phyloP scores from a whole-genome alignment of 352 stramenopile species.

The Aphanomyces astaci region DNA sequence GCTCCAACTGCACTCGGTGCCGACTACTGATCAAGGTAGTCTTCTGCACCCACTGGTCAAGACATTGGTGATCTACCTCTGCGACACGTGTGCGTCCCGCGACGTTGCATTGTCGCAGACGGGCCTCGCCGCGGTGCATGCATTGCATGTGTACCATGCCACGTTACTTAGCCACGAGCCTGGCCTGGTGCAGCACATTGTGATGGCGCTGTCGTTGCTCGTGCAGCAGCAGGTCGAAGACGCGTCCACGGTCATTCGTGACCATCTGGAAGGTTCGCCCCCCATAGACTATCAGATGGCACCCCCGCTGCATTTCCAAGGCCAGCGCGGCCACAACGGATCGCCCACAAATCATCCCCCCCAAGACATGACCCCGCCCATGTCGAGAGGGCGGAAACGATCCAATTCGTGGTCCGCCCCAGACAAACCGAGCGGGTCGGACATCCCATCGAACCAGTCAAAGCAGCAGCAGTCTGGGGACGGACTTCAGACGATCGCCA shows the following conservation, averaged over 20 bases:
- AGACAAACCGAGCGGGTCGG: not conserved
- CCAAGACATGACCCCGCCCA: too few relatives aligned
- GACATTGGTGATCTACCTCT: constrained; percentile 72
- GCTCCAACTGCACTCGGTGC: constrained; percentile 41
- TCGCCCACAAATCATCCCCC: too few relatives aligned
- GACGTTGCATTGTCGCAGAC: constrained; percentile 76
- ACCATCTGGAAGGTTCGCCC: constrained; percentile 50
- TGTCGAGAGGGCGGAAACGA: not conserved
- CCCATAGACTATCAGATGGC: not conserved
- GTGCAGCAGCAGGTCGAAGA: constrained; percentile 83
- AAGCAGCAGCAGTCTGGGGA: too few relatives aligned
- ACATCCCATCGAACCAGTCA: too few relatives aligned
- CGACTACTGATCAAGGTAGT: too few relatives aligned
- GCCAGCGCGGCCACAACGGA: not conserved
- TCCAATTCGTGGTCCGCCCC: constrained; percentile 18
- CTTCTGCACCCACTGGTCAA: too few relatives aligned
- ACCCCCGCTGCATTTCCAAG: not conserved
- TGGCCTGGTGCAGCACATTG: constrained; percentile 61
- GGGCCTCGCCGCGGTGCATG: constrained; percentile 65
- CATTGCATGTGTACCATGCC: constrained; percentile 66
- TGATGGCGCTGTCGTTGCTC: constrained; percentile 81
- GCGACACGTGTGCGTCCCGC: constrained; percentile 65
- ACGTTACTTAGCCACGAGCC: constrained; percentile 62
- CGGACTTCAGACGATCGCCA: constrained; percentile 66
- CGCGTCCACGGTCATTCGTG: constrained; percentile 77